Evolutionary conservation across 208 protist genomes (phyloP).

Genomic region (Leishmania tarentolae): DNA sequence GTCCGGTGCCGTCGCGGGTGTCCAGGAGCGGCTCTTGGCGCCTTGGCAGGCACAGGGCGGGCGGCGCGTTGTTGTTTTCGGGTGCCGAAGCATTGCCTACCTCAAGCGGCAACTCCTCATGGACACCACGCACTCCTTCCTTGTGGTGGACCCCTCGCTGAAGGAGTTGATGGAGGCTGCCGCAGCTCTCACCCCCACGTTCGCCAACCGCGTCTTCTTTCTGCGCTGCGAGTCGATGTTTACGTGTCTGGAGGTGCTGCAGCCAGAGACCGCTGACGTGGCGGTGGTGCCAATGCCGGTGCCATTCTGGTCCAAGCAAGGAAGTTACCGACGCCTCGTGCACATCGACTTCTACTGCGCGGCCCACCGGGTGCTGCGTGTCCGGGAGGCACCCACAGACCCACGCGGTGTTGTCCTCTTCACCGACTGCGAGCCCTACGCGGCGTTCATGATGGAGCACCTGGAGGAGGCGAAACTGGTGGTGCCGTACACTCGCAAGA

Average conservation of each 20-base stretch:
- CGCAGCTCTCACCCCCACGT: constrained; percentile 8
- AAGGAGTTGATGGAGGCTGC: constrained; percentile 51
- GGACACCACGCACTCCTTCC: constrained; percentile 36
- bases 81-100: constrained; percentile 60
- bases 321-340: constrained; percentile 74
- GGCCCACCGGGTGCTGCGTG: constrained; percentile 44
- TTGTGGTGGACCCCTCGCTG: constrained; percentile 71
- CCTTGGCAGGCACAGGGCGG: constrained; percentile 30
- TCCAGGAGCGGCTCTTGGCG: constrained; percentile 24
- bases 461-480: constrained; percentile 76
- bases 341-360: constrained; percentile 71
- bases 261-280: constrained; percentile 43
- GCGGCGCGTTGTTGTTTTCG: constrained; percentile 58
- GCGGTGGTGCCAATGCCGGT: constrained; percentile 77
- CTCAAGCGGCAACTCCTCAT: constrained; percentile 49
- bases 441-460: constrained; percentile 85
- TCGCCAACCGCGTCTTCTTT: constrained; percentile 49
- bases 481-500: constrained; percentile 86
- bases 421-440: constrained; percentile 75
- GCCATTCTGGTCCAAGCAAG: constrained; percentile 59
- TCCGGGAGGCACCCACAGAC: constrained; percentile 41
- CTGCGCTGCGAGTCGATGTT: constrained; percentile 82
- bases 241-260: constrained; percentile 54
- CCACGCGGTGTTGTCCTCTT: constrained; percentile 77
- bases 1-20: constrained; percentile 10